Percentiles rank a stretch among this genome's conserved stretches.
Conservation (phyloP, 768 basidiomycete genomes). For the Naematelia encephala region DNA sequence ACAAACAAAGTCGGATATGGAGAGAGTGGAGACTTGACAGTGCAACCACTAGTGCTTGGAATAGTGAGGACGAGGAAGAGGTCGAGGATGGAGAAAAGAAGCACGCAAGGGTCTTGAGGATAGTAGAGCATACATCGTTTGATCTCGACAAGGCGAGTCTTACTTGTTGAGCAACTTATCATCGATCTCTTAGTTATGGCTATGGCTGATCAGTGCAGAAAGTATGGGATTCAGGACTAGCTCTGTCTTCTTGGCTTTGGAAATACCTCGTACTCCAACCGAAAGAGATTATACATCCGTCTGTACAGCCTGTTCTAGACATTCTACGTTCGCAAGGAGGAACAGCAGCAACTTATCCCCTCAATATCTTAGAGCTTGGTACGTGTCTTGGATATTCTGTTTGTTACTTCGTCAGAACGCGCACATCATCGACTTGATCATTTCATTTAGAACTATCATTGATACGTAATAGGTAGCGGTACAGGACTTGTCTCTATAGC, state of each 20-base stretch:
- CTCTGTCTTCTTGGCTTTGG: constrained; percentile 71
- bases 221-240: constrained; percentile 94
- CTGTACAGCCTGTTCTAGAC: constrained; percentile 8
- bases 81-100: neutral
- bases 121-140: constrained; percentile 80
- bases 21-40: constrained; percentile 25
- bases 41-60: constrained; percentile 12
- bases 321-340: constrained; percentile 4
- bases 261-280: constrained; percentile 9
- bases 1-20: constrained; percentile 28
- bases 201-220: constrained; percentile 59
- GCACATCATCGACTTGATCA: too few species aligned
- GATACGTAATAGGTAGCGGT: constrained; percentile 74
- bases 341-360: constrained; percentile 27
- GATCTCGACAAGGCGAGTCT: constrained; percentile 82
- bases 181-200: too few species aligned
- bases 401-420: neutral
- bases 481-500: constrained; percentile 76
- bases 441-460: too few species aligned
- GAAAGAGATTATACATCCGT: constrained; percentile 1
- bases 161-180: too few species aligned
- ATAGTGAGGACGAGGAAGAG: too few species aligned
- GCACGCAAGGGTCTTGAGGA: constrained; percentile 51
- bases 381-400: constrained; percentile 25
- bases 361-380: constrained; percentile 69